Evolutionary conservation across 192 early-diverging fungal genomes (phyloP).

Genomic region (Dissophora ornata): DNA sequence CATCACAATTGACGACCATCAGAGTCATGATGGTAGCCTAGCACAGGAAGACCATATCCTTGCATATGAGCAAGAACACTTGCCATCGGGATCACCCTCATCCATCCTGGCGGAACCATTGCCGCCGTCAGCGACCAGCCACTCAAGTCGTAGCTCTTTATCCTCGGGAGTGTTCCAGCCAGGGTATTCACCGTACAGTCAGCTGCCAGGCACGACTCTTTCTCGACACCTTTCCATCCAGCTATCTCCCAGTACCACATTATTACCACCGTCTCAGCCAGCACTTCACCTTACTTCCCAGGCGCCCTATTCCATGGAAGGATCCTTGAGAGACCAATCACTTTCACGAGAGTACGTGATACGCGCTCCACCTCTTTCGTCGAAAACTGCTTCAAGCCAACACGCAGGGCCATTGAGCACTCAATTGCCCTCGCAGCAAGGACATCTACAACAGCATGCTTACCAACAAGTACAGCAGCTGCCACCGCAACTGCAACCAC

Average conservation of each 20-base stretch:
- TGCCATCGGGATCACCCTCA: not conserved
- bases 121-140: slow-evolving; percentile 10
- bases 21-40: slow-evolving; percentile 1
- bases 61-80: slow-evolving; percentile 9
- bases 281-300: slow-evolving; percentile 18
- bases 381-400: not conserved
- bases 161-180: slow-evolving; percentile 44
- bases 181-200: slow-evolving; percentile 44
- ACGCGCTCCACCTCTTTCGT: not conserved
- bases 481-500: slow-evolving; percentile 14
- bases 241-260: slow-evolving; percentile 27
- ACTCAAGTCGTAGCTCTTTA: slow-evolving; percentile 15
- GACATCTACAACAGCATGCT: slow-evolving; percentile 11
- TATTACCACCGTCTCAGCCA: slow-evolving; percentile 41
- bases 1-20: slow-evolving; percentile 44
- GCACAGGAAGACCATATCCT: not conserved
- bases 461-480: slow-evolving; percentile 12
- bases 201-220: slow-evolving; percentile 35
- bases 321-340: not conserved
- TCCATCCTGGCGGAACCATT: slow-evolving; percentile 3
- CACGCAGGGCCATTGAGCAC: not conserved
- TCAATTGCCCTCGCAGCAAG: slow-evolving; percentile 3
- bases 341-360: not conserved
- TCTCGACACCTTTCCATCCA: slow-evolving; percentile 51
- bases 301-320: slow-evolving; percentile 18